Evolutionary conservation across 1,284 basidiomycete genomes (phyloP), one percentile per base, ranked within the genome.

Genomic region (Leccinum glutinopallens): DNA sequence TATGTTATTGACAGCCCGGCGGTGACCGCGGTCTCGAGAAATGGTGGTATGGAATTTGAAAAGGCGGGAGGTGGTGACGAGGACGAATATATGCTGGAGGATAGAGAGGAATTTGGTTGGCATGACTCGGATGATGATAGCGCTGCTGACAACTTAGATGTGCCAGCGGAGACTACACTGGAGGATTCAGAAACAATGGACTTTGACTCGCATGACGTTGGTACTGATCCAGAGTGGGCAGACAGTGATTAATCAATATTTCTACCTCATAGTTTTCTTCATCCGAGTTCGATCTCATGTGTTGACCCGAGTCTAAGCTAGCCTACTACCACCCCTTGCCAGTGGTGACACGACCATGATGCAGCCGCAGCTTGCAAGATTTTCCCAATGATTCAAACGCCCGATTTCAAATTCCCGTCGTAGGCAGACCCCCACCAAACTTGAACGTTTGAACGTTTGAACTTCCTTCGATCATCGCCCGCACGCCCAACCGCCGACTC

Each of bases 211-310:
- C 15, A 39, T 49, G 46, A 49, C 46, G n/a, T 49, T 49, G 46
- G 46, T 49, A 49, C n/a, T 49, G 46, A 49, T 49, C 46, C 46
- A 49, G 46, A 49, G 46, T 49, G 46, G 46, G 46, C 46, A 19
- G 46, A 49, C 46, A 49, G 10, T 49, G 46, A 49, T 49, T 49
- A 49, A 49, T 19, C 46, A 7, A 39, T 39, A 39, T 39, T 39
- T 39, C 37, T 39, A 7, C 37, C 37, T 39, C 37, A 39, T 39
- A 39, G 15, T 39, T 39, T 15, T 39, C 37, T 39, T 39, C 37
- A 39, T 39, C 37, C 6, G 37, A 39, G 37, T 39, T 15, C 37
- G 37, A 39, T 39, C 6, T 39, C 37, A 39, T 39, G 37, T 39
- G 37, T 39, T 39, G 37, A 39, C 37, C 3, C 37, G 37, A 39